These are phyloP conservation scores for Juncus inflexus DNA, from an alignment of 176 grass and related monocot species.

Conservation along the genomic window DNA sequence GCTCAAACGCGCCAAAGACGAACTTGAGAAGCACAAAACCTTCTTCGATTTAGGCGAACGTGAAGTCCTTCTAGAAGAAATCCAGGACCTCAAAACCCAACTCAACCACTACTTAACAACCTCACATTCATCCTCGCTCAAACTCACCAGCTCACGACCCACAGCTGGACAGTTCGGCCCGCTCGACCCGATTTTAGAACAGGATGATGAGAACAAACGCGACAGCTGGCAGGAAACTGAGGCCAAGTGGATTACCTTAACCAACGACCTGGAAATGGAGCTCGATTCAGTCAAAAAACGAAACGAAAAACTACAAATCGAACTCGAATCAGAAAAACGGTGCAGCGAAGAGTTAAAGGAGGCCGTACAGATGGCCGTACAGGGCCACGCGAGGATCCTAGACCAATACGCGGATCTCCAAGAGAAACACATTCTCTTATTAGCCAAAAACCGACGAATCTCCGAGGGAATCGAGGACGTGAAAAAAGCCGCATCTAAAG, in stretches of 20 bases:
- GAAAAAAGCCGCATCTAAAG: constrained; percentile 68
- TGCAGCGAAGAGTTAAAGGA: constrained; percentile 86
- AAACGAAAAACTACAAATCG: constrained; percentile 41
- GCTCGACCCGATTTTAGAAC: constrained; percentile 38
- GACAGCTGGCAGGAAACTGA: constrained; percentile 55
- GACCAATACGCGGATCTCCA: constrained; percentile 97
- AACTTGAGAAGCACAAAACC: constrained; percentile 62
- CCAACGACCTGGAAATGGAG: constrained; percentile 81
- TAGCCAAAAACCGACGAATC: constrained; percentile 66
- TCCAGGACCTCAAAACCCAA: constrained; percentile 80
- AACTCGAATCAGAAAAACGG: constrained; percentile 76
- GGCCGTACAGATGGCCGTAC: constrained; percentile 85
- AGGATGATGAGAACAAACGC: constrained; percentile 26
- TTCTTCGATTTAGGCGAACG: constrained; percentile 59
- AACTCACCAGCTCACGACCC: constrained; percentile 31
- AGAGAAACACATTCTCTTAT: constrained; percentile 82
- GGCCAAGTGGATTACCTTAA: constrained; percentile 74
- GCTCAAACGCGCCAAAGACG: constrained; percentile 63
- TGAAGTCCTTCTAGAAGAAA: constrained; percentile 82
- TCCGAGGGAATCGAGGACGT: constrained; percentile 75
- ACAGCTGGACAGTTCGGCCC: constrained; percentile 26
- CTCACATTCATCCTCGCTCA: constrained; percentile 41
- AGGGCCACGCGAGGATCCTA: constrained; percentile 76
- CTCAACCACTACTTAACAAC: constrained; percentile 49
- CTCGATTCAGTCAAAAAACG: constrained; percentile 56